phyloP scores from a whole-genome alignment of 2,329 filamentous ascomycete genomes.

The Pseudopithomyces maydicus region DNA sequence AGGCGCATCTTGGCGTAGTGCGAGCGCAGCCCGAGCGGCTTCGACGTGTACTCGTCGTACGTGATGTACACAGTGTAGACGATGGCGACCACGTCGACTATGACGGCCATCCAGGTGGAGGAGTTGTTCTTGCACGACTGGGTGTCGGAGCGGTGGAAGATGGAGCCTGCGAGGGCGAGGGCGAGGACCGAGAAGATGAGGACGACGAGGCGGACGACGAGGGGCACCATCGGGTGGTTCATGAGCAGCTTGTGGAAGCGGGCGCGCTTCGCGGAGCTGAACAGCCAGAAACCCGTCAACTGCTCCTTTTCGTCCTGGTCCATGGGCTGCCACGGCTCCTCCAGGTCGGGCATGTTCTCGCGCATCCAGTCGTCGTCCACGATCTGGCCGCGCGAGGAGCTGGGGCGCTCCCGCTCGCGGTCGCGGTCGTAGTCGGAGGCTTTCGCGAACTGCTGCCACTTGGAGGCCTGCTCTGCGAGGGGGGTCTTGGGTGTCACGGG shows the following conservation, averaged over 20 bases:
- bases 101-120: slow-evolving; percentile 85
- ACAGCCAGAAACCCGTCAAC: slow-evolving; percentile 55
- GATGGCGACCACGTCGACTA: slow-evolving; percentile 85
- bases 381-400: slow-evolving; percentile 39
- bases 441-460: slow-evolving; percentile 46
- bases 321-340: slow-evolving; percentile 59
- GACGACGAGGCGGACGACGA: slow-evolving; percentile 81
- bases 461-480: slow-evolving; percentile 41
- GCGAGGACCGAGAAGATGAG: slow-evolving; percentile 83
- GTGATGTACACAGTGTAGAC: slow-evolving; percentile 93
- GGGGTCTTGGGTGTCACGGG: slow-evolving; percentile 43
- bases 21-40: slow-evolving; percentile 84
- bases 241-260: slow-evolving; percentile 70
- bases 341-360: slow-evolving; percentile 54
- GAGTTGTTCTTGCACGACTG: slow-evolving; percentile 50
- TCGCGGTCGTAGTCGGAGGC: slow-evolving; percentile 34
- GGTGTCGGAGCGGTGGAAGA: slow-evolving; percentile 60
- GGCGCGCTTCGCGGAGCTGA: slow-evolving; percentile 54
- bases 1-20: slow-evolving; percentile 85
- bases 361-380: slow-evolving; percentile 54
- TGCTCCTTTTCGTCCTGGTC: slow-evolving; percentile 58
- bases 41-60: slow-evolving; percentile 94
- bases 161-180: slow-evolving; percentile 76
- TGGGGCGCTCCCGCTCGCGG: slow-evolving; percentile 16
- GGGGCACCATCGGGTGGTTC: slow-evolving; percentile 81